Base-by-base conservation (phyloP, 1,139 yeast species). In the Yamadazyma pseudoaaseri region DNA sequence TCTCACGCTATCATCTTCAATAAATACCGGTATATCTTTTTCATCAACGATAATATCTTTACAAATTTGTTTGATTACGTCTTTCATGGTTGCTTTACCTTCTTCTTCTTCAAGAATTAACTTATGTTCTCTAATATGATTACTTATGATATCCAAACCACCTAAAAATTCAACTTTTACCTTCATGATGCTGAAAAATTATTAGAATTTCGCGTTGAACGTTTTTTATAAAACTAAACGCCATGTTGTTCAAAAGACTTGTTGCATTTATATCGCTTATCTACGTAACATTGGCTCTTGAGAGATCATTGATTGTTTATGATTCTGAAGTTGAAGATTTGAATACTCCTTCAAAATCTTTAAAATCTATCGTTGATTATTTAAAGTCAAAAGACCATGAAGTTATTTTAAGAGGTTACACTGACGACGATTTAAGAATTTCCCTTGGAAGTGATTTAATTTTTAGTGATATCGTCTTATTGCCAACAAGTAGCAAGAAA, bases 1-100 rank as follows among this genome's bases (percentile, higher is more conserved):
- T 34, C 97, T 78, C 6, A 85, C 79, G 2, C 72, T 73, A 5
- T 70, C 95, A 48, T 87, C 92, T 48, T 86, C 95, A 10, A 90
- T 70, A 53, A 90, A 87, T 21, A 89, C 83, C 5, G 79, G 82
- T 16, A 74, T 64, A 51, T 83, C 90, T 41, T 76, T 79, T 16
- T 76, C 72, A 42, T 84, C 78, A 16, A 67, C 61, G 26, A 86
- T 73, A 56, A 86, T 67, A 15, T 72, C 69, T 5, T 63, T 62
- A 18, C 76, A 69, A 29, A 89, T 73, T 37, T 69, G 65, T 10
- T 66, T 62, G 20, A 89, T 68, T 38, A 87, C 65, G 49, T 81
- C 80, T 40, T 64, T 65, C 50, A 81, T 65, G 4, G 79, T 74
- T 5, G 72, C 70, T 17, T 64, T 69, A 5, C 73, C 73, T 47